Base-by-base conservation (phyloP, 768 basidiomycete genomes). In the Lentinus tigrinus region DNA sequence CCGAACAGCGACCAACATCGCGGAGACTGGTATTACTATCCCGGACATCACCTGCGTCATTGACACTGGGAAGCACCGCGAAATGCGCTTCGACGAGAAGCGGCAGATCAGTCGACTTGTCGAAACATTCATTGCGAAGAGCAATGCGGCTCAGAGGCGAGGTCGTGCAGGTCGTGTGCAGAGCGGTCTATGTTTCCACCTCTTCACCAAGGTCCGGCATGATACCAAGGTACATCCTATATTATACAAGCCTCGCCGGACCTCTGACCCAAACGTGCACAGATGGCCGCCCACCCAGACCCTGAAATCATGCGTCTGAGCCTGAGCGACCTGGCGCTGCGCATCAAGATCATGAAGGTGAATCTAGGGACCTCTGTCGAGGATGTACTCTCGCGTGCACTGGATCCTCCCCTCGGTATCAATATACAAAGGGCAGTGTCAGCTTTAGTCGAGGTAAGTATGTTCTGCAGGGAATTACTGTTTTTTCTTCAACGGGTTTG, bases 31-130 rank as follows among this genome's bases (percentile, higher is more conserved):
- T 65, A 92, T 99, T 54, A 99, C 97, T 1, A 99, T 99, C 54
- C 96, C 96, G 6, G 97, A 99, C 65, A 91, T 97, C 58, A 96
- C 95, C 9, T 95, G 93, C 63, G 96, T 98, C 23, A 93, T 98
- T 58, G 96, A 99, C 68, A 84, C 87, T 0, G 95, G 95, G 47
- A 94, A 91, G 67, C 94, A 97, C 70, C 82, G 93, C 63, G 95
- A 97, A 75, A 97, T 97, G 89, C 85, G 89, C 63, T 98, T 95
- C 67, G 95, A 99, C 68, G 96, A 99, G 76, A 98, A 98, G 73
- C 85, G 97, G 14, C 96, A 98, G 67, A 85, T 97, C 59, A 96
- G 93, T 56, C 84, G 94, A 23, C 75, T 99, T 26, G 82, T 95
- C 7, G 95, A 98, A 72, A 93, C 92, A 0, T 98, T 89, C 67